Base-by-base conservation (phyloP, 148 eudicot species). In the Arbutus unedo region DNA sequence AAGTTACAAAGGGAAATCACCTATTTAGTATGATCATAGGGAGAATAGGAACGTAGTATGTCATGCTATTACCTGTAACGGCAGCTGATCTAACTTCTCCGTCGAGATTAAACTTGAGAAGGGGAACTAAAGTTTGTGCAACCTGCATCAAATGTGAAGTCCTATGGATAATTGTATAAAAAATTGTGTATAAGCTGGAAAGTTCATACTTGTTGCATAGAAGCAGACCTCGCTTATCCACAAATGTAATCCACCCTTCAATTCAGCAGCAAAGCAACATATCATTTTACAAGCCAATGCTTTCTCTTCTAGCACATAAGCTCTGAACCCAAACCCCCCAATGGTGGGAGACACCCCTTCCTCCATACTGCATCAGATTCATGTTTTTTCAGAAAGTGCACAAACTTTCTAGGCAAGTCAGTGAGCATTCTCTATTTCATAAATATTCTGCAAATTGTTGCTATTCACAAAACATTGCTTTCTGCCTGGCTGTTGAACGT, bases 81-180 rank as follows among this genome's bases (percentile, higher is more conserved):
- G 91, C 89, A 59, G 91, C 91, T 76, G 83, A 86, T 75, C 91
- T 83, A 68, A 89, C 91, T 85, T 89, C 89, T 67, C 86, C 91
- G 31, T 89, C 89, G 72, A 89, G 86, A 83, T 82, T 86, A 83
- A 89, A 89, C 74, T 89, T 89, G 57, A 89, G 91, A 78, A 89
- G 91, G 56, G 91, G 91, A 83, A 89, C 91, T 85, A 89, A 80
- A 71, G 87, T 89, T 51, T 87, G 82, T 41, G 89, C 91, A 78
- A 89, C 89, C 91, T 89, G 86, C 60, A 77, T 21, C 43, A n/a
- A 25, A 66, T 66, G 71, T 66, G 38, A 21, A 25, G 23, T 21
- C 23, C 11, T 51, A 1, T 51, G 54, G 21, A 56, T 56, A 3
- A 15, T 56, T 16, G n/a, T 56, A 31, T 31, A 31, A 14, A 56